phyloP scores from a whole-genome alignment of 257 asterid species.

The Catharanthus roseus region DNA sequence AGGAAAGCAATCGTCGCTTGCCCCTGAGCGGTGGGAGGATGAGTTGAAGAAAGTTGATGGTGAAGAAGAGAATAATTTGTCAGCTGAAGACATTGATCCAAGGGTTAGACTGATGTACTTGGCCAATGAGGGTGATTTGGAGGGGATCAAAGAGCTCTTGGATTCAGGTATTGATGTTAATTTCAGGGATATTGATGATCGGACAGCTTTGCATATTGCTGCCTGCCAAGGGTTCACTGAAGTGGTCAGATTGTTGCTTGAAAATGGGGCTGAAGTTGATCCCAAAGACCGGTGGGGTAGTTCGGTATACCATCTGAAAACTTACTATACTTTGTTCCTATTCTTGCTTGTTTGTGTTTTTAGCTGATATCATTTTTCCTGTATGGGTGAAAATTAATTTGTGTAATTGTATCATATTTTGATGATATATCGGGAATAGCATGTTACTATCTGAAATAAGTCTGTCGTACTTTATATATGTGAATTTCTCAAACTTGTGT shows the following conservation, averaged over 20 bases:
- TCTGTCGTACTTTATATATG: neutral
- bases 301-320: conserved; percentile 52
- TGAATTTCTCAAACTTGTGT: neutral
- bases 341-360: neutral
- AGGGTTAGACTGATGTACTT: conserved; percentile 78
- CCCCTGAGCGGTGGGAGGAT: conserved; percentile 57
- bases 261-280: conserved; percentile 56
- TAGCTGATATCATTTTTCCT: neutral
- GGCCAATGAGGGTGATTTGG: conserved; percentile 81
- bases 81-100: conserved; percentile 52
- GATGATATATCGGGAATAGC: neutral
- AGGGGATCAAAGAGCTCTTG: conserved; percentile 73
- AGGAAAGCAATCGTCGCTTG: conserved; percentile 91
- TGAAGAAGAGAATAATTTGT: conserved; percentile 22
- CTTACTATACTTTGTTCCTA: neutral
- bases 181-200: conserved; percentile 77
- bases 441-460: neutral
- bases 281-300: conserved; percentile 92
- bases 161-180: conserved; percentile 63
- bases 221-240: conserved; percentile 92
- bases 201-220: conserved; percentile 90
- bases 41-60: conserved; percentile 48
- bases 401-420: neutral
- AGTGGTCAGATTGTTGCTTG: conserved; percentile 55
- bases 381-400: neutral